Evolutionary conservation across 2,329 filamentous ascomycete species (phyloP), one percentile per base, ranked within the genome.

Genomic region (Zymoseptoria ardabiliae): DNA sequence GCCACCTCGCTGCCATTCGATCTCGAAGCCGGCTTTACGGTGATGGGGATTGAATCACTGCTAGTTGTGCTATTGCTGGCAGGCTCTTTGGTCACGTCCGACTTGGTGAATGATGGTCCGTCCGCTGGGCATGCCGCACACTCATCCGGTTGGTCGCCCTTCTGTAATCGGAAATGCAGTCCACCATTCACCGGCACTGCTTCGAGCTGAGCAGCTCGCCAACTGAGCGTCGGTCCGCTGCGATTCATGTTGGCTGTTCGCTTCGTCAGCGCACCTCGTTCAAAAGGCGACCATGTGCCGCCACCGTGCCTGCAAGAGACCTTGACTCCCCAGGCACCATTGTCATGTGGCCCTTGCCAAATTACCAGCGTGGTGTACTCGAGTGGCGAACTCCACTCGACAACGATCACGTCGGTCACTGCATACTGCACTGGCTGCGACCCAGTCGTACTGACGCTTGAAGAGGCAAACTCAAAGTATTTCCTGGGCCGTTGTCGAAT

Each of bases 161-260:
- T 65, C 23, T 64, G 61, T 28, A 65, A 56, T 21, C 60, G 59
- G 21, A 65, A 63, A 41, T 59, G 58, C n/a, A 62, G 58, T 8
- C 56, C 21, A 5, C 30, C 20, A 8, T 35, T 49, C 22, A 61
- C 54, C 19, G 54, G 28, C 35, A 50, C 25, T 17, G 52, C 30
- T 20, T 35, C 41, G 13, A 64, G 23, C 11, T 55, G 49, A 23
- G 35, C 55, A n/a, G 63, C 62, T 48, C 59, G 51, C 60, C 61
- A 64, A 20, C 48, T 51, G 8, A 64, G 25, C 7, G 51, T 55
- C 28, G 55, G 64, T 28, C 54, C 35, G 13, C 61, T 49, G 17
- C 50, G 54, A 13, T 56, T 56, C 10, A 50, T 53, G 30, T 60
- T 62, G 11, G 60, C 60, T 62, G n/a, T 41, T 41, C 21, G 54